A percentile compares a stretch with the other conserved stretches of the same genome.
phyloP scores from a whole-genome alignment of 306 rosid species.

The Cyamopsis tetragonoloba region DNA sequence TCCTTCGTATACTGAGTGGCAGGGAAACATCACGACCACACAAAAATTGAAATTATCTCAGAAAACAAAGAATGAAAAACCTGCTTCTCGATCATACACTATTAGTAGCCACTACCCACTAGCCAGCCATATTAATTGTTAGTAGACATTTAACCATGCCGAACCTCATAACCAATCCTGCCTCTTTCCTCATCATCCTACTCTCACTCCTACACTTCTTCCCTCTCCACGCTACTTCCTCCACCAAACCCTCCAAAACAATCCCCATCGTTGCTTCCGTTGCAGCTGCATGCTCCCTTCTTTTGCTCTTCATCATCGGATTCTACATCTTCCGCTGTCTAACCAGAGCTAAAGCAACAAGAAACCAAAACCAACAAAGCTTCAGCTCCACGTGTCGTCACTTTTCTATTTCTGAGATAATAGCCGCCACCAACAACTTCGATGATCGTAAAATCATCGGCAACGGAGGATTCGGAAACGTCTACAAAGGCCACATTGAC shows the following conservation, averaged over 20 bases:
- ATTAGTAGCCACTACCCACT: no score
- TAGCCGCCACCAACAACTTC: conserved; percentile 35
- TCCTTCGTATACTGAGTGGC: no score
- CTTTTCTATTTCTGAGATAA: conserved; percentile 32
- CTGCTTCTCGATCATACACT: no score
- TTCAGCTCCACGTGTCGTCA: conserved; percentile 16
- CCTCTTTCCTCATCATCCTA: neutral
- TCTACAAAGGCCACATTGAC: conserved; percentile 27
- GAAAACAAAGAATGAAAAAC: no score
- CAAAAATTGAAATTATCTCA: no score
- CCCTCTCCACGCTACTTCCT: neutral
- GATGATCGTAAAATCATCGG: conserved; percentile 22
- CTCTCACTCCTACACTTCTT: conserved; percentile 1
- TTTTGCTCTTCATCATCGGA: neutral
- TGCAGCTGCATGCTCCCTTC: neutral
- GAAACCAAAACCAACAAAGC: neutral
- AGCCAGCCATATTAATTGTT: no score
- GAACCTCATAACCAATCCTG: neutral
- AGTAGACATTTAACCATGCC: neutral
- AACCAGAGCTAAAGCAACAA: neutral
- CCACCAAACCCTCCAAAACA: neutral
- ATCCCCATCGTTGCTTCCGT: neutral
- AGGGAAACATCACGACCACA: no score
- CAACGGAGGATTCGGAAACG: conserved; percentile 36
- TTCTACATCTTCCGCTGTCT: conserved; percentile 8